These are phyloP conservation scores for Candida alai DNA, from an alignment of 805 yeast genomes.

Conservation along the genomic window DNA sequence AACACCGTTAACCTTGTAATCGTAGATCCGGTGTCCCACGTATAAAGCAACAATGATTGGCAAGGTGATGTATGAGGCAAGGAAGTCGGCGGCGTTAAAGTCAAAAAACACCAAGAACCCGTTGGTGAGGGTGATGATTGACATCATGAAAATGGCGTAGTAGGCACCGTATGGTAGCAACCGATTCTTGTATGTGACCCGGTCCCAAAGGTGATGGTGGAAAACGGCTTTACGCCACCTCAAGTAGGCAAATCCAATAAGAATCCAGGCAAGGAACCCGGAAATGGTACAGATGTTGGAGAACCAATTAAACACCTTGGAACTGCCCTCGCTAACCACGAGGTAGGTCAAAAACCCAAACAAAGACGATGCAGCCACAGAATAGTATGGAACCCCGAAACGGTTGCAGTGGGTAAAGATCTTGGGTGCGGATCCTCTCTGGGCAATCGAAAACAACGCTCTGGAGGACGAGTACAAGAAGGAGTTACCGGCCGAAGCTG, in stretches of 20 bases:
- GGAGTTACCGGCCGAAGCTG: constrained; percentile 45
- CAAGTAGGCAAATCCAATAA: constrained; percentile 48
- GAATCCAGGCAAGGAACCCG: constrained; percentile 63
- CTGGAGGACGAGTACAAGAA: constrained; percentile 41
- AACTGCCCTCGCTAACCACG: constrained; percentile 50
- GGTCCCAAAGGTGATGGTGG: constrained; percentile 48
- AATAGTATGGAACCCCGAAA: constrained; percentile 41
- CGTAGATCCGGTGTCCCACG: constrained; percentile 53
- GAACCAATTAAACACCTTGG: constrained; percentile 60
- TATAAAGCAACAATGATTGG: constrained; percentile 53
- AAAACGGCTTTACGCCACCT: constrained; percentile 64
- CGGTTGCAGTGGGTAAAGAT: constrained; percentile 33
- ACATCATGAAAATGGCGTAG: constrained; percentile 46
- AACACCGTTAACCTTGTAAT: constrained; percentile 23
- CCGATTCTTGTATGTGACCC: constrained; percentile 55
- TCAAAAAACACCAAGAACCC: constrained; percentile 67
- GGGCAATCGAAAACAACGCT: constrained; percentile 37
- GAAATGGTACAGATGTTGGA: constrained; percentile 63
- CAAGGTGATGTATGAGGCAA: constrained; percentile 70
- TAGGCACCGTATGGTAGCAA: constrained; percentile 59
- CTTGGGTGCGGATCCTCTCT: constrained; percentile 37
- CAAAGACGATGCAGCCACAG: constrained; percentile 28
- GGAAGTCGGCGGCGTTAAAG: constrained; percentile 53
- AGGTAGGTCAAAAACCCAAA: constrained; percentile 49
- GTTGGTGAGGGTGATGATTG: constrained; percentile 60